Conservation (phyloP, 1,284 basidiomycete species). For the Sanghuangporus baumii region DNA sequence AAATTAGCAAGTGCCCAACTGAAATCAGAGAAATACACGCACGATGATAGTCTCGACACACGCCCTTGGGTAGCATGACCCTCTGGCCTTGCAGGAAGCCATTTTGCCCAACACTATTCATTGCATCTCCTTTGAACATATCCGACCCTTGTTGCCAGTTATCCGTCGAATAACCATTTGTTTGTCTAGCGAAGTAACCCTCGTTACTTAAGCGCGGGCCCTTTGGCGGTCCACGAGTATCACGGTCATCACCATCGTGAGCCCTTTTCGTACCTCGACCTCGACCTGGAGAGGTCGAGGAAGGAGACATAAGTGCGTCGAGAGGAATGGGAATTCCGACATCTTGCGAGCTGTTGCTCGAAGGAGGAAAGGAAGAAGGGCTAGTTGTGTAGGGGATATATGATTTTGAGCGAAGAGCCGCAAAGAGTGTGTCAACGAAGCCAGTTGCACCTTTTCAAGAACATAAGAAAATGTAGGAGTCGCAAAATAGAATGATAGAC, state of each 20-base stretch:
- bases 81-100: conserved; percentile 19
- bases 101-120: conserved; percentile 21
- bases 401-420: conserved; percentile 73
- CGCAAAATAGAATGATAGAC: conserved; percentile 21
- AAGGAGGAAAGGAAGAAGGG: conserved; percentile 33
- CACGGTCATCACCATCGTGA: conserved; percentile 53
- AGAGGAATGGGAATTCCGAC: conserved; percentile 74
- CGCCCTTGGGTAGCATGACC: conserved; percentile 32
- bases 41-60: conserved; percentile 91
- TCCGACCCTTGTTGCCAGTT: conserved; percentile 32
- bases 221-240: conserved; percentile 55
- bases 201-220: conserved; percentile 61
- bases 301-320: conserved; percentile 50
- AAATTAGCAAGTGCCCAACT: background rate
- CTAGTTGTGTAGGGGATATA: conserved; percentile 60
- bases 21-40: conserved; percentile 30
- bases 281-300: conserved; percentile 38
- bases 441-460: conserved; percentile 51
- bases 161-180: conserved; percentile 29
- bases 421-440: conserved; percentile 85
- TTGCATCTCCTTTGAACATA: conserved; percentile 29
- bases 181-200: conserved; percentile 56
- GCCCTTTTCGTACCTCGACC: conserved; percentile 58
- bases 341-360: conserved; percentile 35
- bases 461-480: conserved; percentile 17